These are phyloP conservation scores for Platanthera zijinensis DNA, from an alignment of 106 monocot species.

Conservation along the genomic window DNA sequence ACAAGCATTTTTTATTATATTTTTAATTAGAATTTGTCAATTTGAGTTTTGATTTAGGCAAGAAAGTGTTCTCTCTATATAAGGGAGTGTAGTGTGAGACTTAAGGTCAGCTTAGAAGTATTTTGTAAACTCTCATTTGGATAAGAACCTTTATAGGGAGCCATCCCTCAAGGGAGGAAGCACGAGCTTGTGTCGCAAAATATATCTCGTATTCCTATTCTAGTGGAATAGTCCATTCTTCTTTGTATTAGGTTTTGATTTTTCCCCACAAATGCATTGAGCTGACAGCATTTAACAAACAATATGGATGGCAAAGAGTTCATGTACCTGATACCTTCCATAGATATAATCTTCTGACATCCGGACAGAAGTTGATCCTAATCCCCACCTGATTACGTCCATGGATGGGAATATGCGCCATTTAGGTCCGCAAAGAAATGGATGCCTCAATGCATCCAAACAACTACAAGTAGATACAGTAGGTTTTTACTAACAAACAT, in stretches of 20 bases:
- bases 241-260: background rate
- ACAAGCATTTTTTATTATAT: too few species aligned
- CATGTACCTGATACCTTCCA: slow-evolving; percentile 52
- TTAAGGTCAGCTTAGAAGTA: too few species aligned
- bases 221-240: too few species aligned
- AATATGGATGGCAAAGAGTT: background rate
- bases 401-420: slow-evolving; percentile 82
- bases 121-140: too few species aligned
- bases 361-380: slow-evolving; percentile 81
- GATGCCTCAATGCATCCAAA: slow-evolving; percentile 82
- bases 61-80: too few species aligned
- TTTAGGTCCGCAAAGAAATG: slow-evolving; percentile 93
- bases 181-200: too few species aligned
- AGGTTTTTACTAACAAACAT: background rate
- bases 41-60: too few species aligned
- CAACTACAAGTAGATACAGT: slow-evolving; percentile 48
- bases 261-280: background rate
- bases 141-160: too few species aligned
- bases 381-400: slow-evolving; percentile 78
- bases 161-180: too few species aligned
- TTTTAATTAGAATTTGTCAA: too few species aligned
- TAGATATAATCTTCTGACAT: slow-evolving; percentile 98
- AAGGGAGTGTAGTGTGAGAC: too few species aligned
- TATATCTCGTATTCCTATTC: too few species aligned
- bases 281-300: background rate